Evolutionary conservation across 2,329 filamentous ascomycete genomes (phyloP).

Genomic region (Cladosporium austrohemisphaericum): DNA sequence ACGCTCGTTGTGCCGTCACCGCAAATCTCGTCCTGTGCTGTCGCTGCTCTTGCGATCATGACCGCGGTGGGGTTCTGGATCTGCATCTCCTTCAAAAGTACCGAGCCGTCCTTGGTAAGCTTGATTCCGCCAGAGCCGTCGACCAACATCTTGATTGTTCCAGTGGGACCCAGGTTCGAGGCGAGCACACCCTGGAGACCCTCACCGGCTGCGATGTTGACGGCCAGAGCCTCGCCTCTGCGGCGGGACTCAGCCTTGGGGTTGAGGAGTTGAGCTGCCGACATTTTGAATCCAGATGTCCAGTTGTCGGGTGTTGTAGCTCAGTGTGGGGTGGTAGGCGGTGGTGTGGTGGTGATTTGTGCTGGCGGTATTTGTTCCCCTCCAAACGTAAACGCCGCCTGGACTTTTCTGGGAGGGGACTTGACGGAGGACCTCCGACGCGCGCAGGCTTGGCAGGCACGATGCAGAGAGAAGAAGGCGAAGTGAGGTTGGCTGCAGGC

Average conservation of each 20-base stretch:
- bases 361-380: conserved; percentile 1
- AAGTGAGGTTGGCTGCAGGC: no score
- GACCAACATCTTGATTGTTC: conserved; percentile 90
- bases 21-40: conserved; percentile 96
- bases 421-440: no score
- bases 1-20: conserved; percentile 97
- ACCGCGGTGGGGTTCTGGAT: conserved; percentile 98
- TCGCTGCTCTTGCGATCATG: conserved; percentile 77
- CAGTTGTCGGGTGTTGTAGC: conserved; percentile 3
- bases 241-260: conserved; percentile 98
- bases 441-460: no score
- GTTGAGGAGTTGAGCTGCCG: conserved; percentile 95
- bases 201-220: conserved; percentile 96
- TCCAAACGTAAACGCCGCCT: background rate
- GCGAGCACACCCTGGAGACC: conserved; percentile 75
- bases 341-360: background rate
- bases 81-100: conserved; percentile 73
- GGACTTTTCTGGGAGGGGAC: no score
- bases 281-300: conserved; percentile 57
- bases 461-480: no score
- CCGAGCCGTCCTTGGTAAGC: conserved; percentile 97
- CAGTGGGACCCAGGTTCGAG: conserved; percentile 89
- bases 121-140: conserved; percentile 76
- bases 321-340: conserved; percentile 1
- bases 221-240: conserved; percentile 90